Base-by-base conservation (phyloP, 2,329 filamentous ascomycete species). In the Pyricularia sp. region DNA sequence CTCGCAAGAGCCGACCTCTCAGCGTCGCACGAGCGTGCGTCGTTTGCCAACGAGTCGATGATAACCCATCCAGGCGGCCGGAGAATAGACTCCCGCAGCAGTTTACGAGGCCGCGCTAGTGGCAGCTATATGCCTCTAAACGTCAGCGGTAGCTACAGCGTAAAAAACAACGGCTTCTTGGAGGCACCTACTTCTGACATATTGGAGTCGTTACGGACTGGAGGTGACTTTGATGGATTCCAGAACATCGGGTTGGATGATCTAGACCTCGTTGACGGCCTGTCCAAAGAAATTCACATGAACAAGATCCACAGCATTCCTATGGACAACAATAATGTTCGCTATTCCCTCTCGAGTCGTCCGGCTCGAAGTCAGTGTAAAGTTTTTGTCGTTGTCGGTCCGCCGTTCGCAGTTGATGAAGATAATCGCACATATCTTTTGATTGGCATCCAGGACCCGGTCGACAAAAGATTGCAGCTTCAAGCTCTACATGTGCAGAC, bases 1-100 rank as follows among this genome's bases (percentile, higher is more conserved):
- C 83, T 97, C 68, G 94, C 94, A 20, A 86, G 94, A 74, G 91
- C 92, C 36, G 94, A 97, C 76, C 82, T 97, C 25, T 94, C 92
- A 0, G 90, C 92, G 11, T 95, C 90, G 20, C 92, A 94, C 72
- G 93, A 97, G 73, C 86, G 92, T 74, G 85, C 89, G 0, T 86
- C 89, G n/a, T 96, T 97, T 75, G 86, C 89, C 31, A 93, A 97
- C 66, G 86, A 85, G 76, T 79, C 76, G 72, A 83, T 77, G 2
- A 75, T 79, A 10, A 74, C 80, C 10, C 78, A 76, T 12, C 78
- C 80, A 68, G 76, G 76, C 0, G 82, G 83, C 17, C 87, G 90
- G 72, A 86, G 90, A 70, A 85, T 88, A 7, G 90, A 95, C 68
- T 97, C 94, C 1, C 86, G 95, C 71, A 90, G 91, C 33, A 88